A percentile compares a stretch with the other conserved stretches of the same genome.
These are phyloP conservation scores for Tribonema minus DNA, from an alignment of 108 stramenopile species.

Conservation along the genomic window DNA sequence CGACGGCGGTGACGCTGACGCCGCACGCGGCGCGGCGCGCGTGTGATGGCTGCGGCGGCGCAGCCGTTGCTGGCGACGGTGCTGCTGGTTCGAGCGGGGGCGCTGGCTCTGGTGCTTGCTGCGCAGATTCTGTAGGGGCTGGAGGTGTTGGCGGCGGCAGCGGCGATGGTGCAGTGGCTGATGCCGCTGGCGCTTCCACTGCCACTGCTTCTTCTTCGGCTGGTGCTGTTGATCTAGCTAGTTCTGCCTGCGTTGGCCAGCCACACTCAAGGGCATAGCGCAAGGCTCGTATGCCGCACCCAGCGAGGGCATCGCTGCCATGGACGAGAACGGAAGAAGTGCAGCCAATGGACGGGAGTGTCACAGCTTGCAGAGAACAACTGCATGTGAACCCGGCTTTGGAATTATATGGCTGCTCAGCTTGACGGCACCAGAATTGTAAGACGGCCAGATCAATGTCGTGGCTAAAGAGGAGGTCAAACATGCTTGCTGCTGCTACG, in stretches of 20 bases:
- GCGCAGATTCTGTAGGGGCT: background rate
- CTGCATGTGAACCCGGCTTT: too few species aligned
- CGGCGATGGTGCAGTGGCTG: background rate
- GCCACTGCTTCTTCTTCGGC: background rate
- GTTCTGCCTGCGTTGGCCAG: background rate
- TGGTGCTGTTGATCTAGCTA: background rate
- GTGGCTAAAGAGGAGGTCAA: too few species aligned
- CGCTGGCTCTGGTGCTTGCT: background rate
- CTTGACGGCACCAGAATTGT: too few species aligned
- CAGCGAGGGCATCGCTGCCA: constrained; percentile 26
- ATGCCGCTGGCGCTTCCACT: background rate
- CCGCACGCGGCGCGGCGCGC: too few species aligned
- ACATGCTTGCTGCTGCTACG: too few species aligned
- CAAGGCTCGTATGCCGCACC: constrained; percentile 9
- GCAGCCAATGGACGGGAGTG: too few species aligned
- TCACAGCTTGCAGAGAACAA: too few species aligned
- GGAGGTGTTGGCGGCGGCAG: too few species aligned
- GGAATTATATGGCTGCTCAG: too few species aligned
- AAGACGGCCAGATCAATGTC: too few species aligned
- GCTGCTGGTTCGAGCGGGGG: background rate
- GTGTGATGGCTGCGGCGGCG: too few species aligned
- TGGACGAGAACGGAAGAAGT: too few species aligned
- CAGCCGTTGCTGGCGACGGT: background rate
- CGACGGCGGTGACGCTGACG: background rate
- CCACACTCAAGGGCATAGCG: constrained; percentile 25